Evolutionary conservation across 352 stramenopile species (phyloP), one percentile per base, ranked within the genome.

Genomic region (Phytopythium oedochilum): DNA sequence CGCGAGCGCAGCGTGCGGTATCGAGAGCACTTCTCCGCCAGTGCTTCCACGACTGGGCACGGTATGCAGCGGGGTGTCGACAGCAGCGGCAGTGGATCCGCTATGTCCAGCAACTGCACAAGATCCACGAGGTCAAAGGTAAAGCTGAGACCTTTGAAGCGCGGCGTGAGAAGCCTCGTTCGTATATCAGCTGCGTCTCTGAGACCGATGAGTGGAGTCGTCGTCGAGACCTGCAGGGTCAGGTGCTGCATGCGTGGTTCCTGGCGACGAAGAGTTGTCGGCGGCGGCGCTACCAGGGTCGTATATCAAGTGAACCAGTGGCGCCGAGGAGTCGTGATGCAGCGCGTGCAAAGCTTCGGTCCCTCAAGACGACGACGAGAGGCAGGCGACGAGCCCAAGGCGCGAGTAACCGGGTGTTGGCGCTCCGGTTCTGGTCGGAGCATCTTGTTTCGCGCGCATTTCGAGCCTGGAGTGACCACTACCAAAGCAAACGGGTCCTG

Each of bases 371-470:
- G 29, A 0, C 10, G 25, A 12, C 4, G 9, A 42, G 25, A 23
- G 20, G 4, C 1, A 12, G 22, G 20, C 31, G 47, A 34, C 11
- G 47, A 22, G 47, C 20, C 7, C 5, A 36, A 14, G 44, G 25
- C 14, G 22, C 17, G 17, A 52, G 32, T 23, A 36, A 52, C 28
- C 29, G n/a, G 31, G 18, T 44, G n/a, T 11, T 54, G 22, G 47
- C 47, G n/a, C 47, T 54, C n/a, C 47, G 47, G 14, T 54, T 54
- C 14, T 54, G 47, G 47, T 29, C 47, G 18, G 47, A 54, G 1
- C 47, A 42, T 23, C 32, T 54, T 5, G n/a, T 54, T 2, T 29
- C 23, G n/a, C 25, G 25, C 22, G 22, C 35, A 22, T 54, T 54
- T 17, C 1, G 17, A 3, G 31, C 14, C 28, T 54, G 47, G 47